phyloP scores from a whole-genome alignment of 2,329 filamentous ascomycete species.

The Exutisphaerella laricina region DNA sequence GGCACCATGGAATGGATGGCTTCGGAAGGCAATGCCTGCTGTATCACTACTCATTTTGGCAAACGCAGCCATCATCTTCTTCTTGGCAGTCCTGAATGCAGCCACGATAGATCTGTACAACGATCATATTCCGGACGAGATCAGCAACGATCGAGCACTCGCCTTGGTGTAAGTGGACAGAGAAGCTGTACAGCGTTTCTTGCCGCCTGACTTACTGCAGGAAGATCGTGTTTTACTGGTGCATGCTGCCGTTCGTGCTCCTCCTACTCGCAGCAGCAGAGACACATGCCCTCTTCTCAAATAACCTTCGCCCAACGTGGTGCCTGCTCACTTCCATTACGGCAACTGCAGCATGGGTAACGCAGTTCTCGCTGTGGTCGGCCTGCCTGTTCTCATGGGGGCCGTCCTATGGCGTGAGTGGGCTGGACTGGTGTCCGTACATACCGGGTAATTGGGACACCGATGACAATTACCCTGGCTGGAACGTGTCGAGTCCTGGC shows the following conservation, averaged over 20 bases:
- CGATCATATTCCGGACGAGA: conserved; percentile 3
- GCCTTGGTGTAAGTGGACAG: conserved; percentile 12
- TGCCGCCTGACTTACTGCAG: conserved; percentile 7
- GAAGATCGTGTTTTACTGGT: conserved; percentile 17
- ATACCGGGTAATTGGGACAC: conserved; percentile 2
- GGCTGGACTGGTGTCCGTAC: conserved; percentile 3
- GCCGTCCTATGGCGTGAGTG: too few relatives aligned
- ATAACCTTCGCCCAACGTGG: conserved; percentile 11
- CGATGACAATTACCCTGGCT: conserved; percentile 7
- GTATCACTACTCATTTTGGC: conserved; percentile 11
- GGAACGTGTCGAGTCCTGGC: conserved; percentile 9
- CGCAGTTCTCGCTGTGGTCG: conserved; percentile 14
- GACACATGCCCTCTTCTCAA: conserved; percentile 9
- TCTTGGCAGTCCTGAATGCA: conserved; percentile 13
- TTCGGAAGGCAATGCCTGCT: conserved; percentile 14
- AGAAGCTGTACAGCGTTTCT: too few relatives aligned
- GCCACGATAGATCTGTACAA: conserved; percentile 11
- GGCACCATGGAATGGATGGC: conserved; percentile 20
- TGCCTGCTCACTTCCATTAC: conserved; percentile 11
- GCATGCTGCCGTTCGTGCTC: conserved; percentile 12
- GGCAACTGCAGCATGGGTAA: conserved; percentile 9
- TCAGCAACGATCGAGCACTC: not conserved
- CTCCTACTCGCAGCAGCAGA: conserved; percentile 9
- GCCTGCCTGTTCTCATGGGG: not conserved
- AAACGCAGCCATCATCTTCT: conserved; percentile 14